Evolutionary conservation across 2,329 filamentous ascomycete genomes (phyloP).

Genomic region (Amylocarpus encephaloides): DNA sequence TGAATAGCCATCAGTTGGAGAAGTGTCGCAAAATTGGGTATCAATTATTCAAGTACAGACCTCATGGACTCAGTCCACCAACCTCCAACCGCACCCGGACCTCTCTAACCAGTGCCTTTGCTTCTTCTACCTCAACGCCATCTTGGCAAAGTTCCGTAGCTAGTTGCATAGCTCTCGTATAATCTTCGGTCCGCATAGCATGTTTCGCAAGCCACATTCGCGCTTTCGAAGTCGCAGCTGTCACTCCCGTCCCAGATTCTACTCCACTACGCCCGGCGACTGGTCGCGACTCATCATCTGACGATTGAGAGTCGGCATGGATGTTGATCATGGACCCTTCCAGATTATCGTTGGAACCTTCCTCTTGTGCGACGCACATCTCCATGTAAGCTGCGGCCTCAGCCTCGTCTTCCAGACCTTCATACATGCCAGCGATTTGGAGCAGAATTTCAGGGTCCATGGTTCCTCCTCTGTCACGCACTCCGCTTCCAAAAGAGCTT

Average conservation of each 20-base stretch:
- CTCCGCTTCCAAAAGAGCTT: constrained; percentile 35
- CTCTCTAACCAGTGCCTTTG: constrained; percentile 85
- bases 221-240: constrained; percentile 83
- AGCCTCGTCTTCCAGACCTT: constrained; percentile 67
- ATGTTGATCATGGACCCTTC: constrained; percentile 40
- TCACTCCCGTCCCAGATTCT: constrained; percentile 70
- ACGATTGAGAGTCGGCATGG: constrained; percentile 50
- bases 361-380: constrained; percentile 86
- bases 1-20: constrained; percentile 11
- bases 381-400: constrained; percentile 95
- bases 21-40: constrained; percentile 33
- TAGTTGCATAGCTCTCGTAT: constrained; percentile 68
- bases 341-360: constrained; percentile 49
- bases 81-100: constrained; percentile 62
- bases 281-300: constrained; percentile 34
- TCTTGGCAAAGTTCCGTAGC: constrained; percentile 92
- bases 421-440: constrained; percentile 85
- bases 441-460: constrained; percentile 88
- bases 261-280: constrained; percentile 32
- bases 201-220: constrained; percentile 87
- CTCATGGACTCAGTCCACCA: constrained; percentile 2
- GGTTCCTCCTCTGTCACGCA: constrained; percentile 42
- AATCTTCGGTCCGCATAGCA: constrained; percentile 71
- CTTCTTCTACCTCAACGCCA: constrained; percentile 93
- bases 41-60: neutral